A percentile compares a stretch with the other conserved stretches of the same genome.
Conservation (phyloP, 2,329 filamentous ascomycete genomes). For the Cercospora janseana region DNA sequence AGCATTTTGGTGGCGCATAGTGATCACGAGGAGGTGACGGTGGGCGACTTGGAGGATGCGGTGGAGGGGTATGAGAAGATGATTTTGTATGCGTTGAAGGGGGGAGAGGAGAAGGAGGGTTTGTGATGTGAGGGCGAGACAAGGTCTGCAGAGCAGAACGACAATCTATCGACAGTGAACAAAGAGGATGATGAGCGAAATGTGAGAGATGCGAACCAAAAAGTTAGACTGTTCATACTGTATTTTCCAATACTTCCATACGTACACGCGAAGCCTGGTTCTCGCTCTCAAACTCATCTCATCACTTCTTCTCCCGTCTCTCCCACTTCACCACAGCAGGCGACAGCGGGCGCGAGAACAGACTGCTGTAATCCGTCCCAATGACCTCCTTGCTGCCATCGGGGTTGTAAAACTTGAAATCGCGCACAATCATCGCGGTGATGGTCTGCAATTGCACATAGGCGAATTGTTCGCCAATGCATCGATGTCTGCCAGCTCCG, state of each 20-base stretch:
- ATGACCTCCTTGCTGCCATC: conserved; percentile 68
- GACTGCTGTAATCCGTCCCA: conserved; percentile 63
- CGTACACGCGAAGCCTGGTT: not conserved
- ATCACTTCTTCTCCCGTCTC: conserved; percentile 51
- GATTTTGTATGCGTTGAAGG: conserved; percentile 1
- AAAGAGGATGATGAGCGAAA: too few species aligned
- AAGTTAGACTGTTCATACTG: too few species aligned
- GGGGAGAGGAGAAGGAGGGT: not conserved
- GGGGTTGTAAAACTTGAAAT: conserved; percentile 75
- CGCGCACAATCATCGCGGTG: conserved; percentile 68
- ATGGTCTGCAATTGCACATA: conserved; percentile 90
- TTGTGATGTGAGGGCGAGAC: not conserved
- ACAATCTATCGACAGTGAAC: not conserved
- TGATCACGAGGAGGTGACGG: conserved; percentile 74
- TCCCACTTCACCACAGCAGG: conserved; percentile 69
- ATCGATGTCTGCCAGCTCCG: conserved; percentile 86
- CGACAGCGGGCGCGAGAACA: conserved; percentile 48
- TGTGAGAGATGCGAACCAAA: too few species aligned
- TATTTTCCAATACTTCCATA: too few species aligned
- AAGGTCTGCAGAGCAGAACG: not conserved
- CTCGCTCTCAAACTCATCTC: not conserved
- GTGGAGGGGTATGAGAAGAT: conserved; percentile 51
- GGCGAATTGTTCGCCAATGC: conserved; percentile 95
- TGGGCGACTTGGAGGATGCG: conserved; percentile 71
- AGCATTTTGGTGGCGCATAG: conserved; percentile 85